A percentile compares a stretch with the other conserved stretches of the same genome.
Evolutionary conservation across 768 basidiomycete species (phyloP).

Genomic region (Collybiopsis luxurians): DNA sequence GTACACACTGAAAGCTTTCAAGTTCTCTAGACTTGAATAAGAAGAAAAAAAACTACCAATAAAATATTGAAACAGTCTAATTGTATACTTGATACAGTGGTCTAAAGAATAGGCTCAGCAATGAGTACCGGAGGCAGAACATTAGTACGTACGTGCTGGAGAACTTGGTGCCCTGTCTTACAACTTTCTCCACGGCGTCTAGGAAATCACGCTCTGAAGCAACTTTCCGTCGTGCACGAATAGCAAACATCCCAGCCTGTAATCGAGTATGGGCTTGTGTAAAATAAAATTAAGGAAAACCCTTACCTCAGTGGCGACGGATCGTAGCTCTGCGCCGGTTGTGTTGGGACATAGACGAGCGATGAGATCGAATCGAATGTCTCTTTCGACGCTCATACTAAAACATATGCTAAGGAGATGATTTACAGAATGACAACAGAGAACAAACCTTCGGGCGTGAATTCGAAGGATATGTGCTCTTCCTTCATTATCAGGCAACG

Average conservation of each 20-base stretch:
- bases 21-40: too few species aligned
- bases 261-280: not conserved
- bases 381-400: conserved; percentile 96
- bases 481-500: conserved; percentile 91
- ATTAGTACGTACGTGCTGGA: conserved; percentile 78
- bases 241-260: conserved; percentile 99
- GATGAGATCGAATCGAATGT: conserved; percentile 97
- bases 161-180: conserved; percentile 96
- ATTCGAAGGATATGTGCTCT: conserved; percentile 96
- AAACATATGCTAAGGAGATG: not conserved
- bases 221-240: conserved; percentile 93
- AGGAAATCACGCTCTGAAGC: conserved; percentile 97
- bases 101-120: conserved; percentile 33
- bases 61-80: conserved; percentile 36
- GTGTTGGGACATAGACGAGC: conserved; percentile 97
- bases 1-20: too few species aligned
- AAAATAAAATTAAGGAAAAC: not conserved
- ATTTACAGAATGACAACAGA: conserved; percentile 7
- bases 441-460: conserved; percentile 82
- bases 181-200: conserved; percentile 98
- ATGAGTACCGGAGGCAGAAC: conserved; percentile 2
- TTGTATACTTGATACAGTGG: conserved; percentile 94
- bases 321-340: conserved; percentile 96
- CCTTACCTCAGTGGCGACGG: conserved; percentile 90
- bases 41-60: too few species aligned